Base-by-base conservation (phyloP, 768 basidiomycete genomes). In the Lentinula lateritia region DNA sequence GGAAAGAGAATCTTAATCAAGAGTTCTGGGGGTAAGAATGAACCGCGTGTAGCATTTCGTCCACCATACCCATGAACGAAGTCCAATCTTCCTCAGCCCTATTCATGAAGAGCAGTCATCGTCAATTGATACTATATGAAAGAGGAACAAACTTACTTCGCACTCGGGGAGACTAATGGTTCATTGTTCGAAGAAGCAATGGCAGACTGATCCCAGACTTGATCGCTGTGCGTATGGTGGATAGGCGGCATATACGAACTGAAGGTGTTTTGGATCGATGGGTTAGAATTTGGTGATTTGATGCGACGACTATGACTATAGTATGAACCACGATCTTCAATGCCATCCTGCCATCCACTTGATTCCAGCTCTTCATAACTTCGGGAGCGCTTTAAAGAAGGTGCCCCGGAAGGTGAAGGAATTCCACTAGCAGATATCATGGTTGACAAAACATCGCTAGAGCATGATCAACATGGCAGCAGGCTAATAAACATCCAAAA, bases 31-130 rank as follows among this genome's bases (percentile, higher is more conserved):
- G 16, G 39, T 39, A n/a, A 5, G 53, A 39, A 9, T 32, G 20
- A 8, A 58, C 45, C 10, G 18, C 41, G 5, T 43, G n/a, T 10
- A 58, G 35, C 42, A 58, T 58, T 13, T 58, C 42, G 35, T 58
- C 56, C 18, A 58, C 56, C 28, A 43, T 28, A 9, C 45, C 42
- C 56, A 58, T 58, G 28, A 58, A 58, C 45, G 42, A 45, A 46
- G 18, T 23, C 56, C 56, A 58, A 13, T 58, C 56, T 43, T 58
- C 56, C 6, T 43, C 39, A 16, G 10, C 28, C 41, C 41, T 56
- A n/a, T 36, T 6, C 13, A 32, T 6, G 23, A 58, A 43, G 16
- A 58, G 0, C 12, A 43, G 18, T 28, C 16, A 20, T 3, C 28
- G 28, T 28, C 28, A 3, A 35, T 53, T 12, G 1, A 48, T 20